Evolutionary conservation across 257 asterid genomes (phyloP).

Genomic region (Solanum clarkiae): DNA sequence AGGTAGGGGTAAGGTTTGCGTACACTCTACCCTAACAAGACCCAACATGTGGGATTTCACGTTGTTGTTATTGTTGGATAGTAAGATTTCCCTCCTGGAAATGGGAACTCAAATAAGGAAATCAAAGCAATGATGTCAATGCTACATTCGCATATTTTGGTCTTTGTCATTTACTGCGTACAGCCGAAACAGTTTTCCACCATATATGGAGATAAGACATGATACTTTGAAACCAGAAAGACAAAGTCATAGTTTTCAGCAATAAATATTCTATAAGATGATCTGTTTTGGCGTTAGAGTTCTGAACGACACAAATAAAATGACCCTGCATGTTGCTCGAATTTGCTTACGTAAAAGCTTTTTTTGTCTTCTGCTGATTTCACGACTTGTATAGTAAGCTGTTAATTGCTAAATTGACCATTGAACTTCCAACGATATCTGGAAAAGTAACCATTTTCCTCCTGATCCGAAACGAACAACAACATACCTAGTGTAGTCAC

Average conservation of each 20-base stretch:
- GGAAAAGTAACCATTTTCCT: background rate
- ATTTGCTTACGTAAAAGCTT: background rate
- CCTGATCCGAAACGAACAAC: background rate
- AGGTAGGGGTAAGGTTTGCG: background rate
- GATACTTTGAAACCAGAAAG: background rate
- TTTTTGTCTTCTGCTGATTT: background rate
- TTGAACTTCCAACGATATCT: background rate
- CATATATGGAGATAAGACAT: background rate
- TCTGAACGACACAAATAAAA: background rate
- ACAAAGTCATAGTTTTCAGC: background rate
- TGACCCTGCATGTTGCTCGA: background rate
- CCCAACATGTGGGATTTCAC: background rate
- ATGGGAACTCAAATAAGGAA: background rate
- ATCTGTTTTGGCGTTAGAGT: background rate
- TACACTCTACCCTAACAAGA: background rate
- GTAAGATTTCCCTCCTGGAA: background rate
- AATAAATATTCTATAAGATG: background rate
- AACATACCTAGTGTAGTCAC: background rate
- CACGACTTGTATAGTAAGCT: background rate
- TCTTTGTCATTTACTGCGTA: background rate
- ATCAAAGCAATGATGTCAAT: background rate
- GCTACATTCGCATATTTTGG: background rate
- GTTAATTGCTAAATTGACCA: background rate
- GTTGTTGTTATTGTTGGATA: background rate
- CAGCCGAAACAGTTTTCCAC: background rate